A percentile compares a stretch with the other conserved stretches of the same genome.
Conservation (phyloP, 2,329 filamentous ascomycete genomes). For the Tolypocladium tundrense region DNA sequence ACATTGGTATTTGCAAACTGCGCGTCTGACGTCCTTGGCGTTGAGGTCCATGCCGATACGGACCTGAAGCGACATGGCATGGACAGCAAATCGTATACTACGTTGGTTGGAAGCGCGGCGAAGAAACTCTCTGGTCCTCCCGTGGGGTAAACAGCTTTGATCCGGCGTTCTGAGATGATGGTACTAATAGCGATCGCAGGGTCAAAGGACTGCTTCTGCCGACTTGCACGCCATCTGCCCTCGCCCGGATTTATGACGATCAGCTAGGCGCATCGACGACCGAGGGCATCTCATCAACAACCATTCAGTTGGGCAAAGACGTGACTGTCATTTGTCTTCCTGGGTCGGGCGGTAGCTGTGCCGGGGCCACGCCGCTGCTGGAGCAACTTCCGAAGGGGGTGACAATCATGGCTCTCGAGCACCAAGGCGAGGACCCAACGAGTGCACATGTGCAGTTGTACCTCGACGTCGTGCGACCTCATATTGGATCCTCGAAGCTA, state of each 20-base stretch:
- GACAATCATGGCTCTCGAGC: constrained; percentile 1
- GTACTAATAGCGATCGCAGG: neutral
- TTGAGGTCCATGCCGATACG: neutral
- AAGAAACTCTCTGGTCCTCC: neutral
- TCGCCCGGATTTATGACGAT: neutral
- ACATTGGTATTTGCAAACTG: neutral
- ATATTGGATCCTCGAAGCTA: neutral
- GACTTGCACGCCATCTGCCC: neutral
- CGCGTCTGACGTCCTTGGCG: neutral
- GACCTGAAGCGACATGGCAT: neutral
- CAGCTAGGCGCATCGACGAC: neutral
- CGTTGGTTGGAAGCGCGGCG: neutral
- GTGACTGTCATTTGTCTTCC: neutral
- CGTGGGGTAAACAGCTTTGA: neutral
- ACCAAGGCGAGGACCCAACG: neutral
- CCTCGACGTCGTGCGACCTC: neutral
- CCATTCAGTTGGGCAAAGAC: neutral
- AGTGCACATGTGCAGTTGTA: neutral
- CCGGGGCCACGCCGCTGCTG: neutral
- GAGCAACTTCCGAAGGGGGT: neutral
- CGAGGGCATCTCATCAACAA: neutral
- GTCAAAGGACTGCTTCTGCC: neutral
- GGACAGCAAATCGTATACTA: constrained; percentile 2
- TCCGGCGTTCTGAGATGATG: neutral
- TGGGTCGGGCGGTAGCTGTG: constrained; percentile 1